Conservation (phyloP, 768 basidiomycete genomes). For the Pluteus cervinus region DNA sequence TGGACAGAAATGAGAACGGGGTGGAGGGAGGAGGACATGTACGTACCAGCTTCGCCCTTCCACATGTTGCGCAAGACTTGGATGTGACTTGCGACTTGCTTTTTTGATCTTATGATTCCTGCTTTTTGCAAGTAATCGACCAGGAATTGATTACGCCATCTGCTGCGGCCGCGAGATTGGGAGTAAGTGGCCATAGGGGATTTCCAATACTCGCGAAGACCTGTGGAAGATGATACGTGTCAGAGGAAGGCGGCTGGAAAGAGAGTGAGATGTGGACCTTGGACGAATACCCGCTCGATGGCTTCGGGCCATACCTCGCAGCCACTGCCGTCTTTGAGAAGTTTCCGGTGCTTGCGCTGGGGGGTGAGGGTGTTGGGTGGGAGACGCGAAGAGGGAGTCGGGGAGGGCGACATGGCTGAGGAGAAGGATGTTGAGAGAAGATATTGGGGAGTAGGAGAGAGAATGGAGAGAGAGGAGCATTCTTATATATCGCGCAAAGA, state of each 20-base stretch:
- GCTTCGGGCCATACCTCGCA: conserved; percentile 80
- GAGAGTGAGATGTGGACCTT: conserved; percentile 37
- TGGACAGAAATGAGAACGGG: conserved; percentile 19
- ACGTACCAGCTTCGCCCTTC: conserved; percentile 72
- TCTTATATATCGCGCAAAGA: too few relatives aligned
- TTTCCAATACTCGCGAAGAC: conserved; percentile 72
- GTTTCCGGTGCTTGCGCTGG: conserved; percentile 77
- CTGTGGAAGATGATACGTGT: conserved; percentile 25
- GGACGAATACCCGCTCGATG: conserved; percentile 72
- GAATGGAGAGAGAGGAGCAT: conserved; percentile 10
- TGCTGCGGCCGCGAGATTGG: conserved; percentile 65
- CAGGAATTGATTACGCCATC: conserved; percentile 82
- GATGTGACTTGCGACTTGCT: conserved; percentile 87
- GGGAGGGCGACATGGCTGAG: conserved; percentile 16
- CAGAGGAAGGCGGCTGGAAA: conserved; percentile 4
- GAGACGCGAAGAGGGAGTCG: conserved; percentile 15
- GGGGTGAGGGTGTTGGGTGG: conserved; percentile 51
- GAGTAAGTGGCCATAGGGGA: conserved; percentile 76
- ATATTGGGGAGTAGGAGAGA: conserved; percentile 18
- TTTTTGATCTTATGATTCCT: conserved; percentile 72
- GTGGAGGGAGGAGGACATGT: conserved; percentile 4
- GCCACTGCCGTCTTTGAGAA: conserved; percentile 73
- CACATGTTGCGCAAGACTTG: conserved; percentile 85
- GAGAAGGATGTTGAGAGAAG: conserved; percentile 13
- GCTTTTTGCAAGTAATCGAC: conserved; percentile 71